Evolutionary conservation across 108 stramenopile genomes (phyloP), one percentile per base, ranked within the genome.

Genomic region (Mayamaea pseudoterrestris): DNA sequence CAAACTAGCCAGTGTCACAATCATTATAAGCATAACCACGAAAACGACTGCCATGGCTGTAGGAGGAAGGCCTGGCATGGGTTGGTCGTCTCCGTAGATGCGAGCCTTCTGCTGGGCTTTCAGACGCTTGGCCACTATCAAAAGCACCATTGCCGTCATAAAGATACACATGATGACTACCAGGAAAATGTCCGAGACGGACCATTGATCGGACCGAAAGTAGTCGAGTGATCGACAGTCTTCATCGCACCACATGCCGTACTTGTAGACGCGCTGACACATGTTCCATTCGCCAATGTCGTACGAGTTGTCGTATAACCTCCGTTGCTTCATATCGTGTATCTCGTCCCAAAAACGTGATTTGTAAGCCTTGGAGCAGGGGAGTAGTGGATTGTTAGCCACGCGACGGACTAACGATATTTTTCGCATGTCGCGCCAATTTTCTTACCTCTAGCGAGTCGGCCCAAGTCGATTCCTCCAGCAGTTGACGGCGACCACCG

Each of bases 181-280:
- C 17, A 90, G 81, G 49, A 83, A 66, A 32, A 90, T 72, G 57
- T 90, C 83, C 3, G 88, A 74, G 3, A 49, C 50, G 14, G 83
- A 85, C 88, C 88, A 90, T 44, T 74, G 71, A 45, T 85, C 76
- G 27, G 72, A 57, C 24, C 78, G 78, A 55, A 84, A 90, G 30
- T 68, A 67, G 49, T 90, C 81, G 18, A 90, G 69, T 20, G 71
- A 39, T 27, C 62, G 75, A 40, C 83, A 90, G 6, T 80, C 76
- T 44, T 70, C 78, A 61, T 90, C 76, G 46, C 88, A 90, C 66
- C 74, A 80, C 37, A 85, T 46, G 8, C 88, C 88, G 46, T 90
- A 90, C 14, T 80, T 72, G 62, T 75, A 75, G 1, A 85, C 61
- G 27, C 74, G 59, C 49, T 83, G 60, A 47, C 88, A 90, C 69